Percentiles rank a stretch among this genome's conserved stretches.
Evolutionary conservation across 495 filamentous ascomycete genomes (phyloP).

Genomic region (Aspergillus wentii): DNA sequence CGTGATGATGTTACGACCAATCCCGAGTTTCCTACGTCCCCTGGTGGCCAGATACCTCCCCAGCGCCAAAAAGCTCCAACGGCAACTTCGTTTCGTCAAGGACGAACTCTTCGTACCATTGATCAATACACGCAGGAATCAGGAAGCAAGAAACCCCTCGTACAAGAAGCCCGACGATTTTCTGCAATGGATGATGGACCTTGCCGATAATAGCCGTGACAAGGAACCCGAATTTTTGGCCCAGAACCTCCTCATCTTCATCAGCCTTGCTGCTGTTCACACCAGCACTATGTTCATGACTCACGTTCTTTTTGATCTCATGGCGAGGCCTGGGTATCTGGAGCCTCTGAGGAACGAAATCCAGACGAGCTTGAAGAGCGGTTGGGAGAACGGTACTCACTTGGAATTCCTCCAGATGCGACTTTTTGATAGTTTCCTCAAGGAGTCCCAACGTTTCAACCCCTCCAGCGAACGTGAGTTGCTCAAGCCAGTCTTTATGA

Average conservation of each 20-base stretch:
- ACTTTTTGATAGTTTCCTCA: slow-evolving; percentile 32
- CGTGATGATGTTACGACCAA: slow-evolving; percentile 20
- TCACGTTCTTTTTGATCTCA: slow-evolving; percentile 30
- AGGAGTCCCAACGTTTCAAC: slow-evolving; percentile 30
- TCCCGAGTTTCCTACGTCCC: slow-evolving; percentile 33
- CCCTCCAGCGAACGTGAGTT: slow-evolving; percentile 29
- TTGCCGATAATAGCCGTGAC: slow-evolving; percentile 18
- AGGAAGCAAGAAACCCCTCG: slow-evolving; percentile 8
- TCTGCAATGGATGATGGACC: slow-evolving; percentile 37
- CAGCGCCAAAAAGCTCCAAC: slow-evolving; percentile 18
- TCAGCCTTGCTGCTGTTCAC: slow-evolving; percentile 27
- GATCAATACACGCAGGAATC: slow-evolving; percentile 20
- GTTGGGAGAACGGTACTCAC: slow-evolving; percentile 20
- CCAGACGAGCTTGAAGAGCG: slow-evolving; percentile 11
- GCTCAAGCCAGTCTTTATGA: too few relatives aligned
- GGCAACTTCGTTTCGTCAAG: slow-evolving; percentile 15
- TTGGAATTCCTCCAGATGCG: slow-evolving; percentile 11
- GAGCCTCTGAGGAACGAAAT: slow-evolving; percentile 27
- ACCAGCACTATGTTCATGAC: slow-evolving; percentile 29
- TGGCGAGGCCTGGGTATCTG: slow-evolving; percentile 23
- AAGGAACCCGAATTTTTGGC: slow-evolving; percentile 19
- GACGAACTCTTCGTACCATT: slow-evolving; percentile 26
- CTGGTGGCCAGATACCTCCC: slow-evolving; percentile 28
- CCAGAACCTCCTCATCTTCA: slow-evolving; percentile 22
- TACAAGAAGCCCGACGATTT: slow-evolving; percentile 33